Conservation (phyloP, 495 filamentous ascomycete genomes). For the Penicillium atrosanguineum region DNA sequence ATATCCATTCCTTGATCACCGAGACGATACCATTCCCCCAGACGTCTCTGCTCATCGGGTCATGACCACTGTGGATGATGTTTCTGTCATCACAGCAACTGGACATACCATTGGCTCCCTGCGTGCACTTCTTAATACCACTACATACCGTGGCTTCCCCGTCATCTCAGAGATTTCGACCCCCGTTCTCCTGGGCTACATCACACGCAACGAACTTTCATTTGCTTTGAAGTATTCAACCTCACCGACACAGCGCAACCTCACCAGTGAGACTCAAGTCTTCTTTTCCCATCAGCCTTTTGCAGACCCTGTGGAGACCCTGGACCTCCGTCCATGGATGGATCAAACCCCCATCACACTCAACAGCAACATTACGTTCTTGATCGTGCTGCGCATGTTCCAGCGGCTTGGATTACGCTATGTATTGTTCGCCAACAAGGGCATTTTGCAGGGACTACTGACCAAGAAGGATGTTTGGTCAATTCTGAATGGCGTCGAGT, state of each 20-base stretch:
- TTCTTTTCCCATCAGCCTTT: constrained; percentile 81
- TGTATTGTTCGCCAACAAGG: constrained; percentile 80
- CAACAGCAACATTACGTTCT: constrained; percentile 66
- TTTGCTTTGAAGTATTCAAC: constrained; percentile 64
- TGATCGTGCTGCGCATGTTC: constrained; percentile 86
- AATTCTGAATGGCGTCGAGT: constrained; percentile 78
- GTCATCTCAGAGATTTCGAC: constrained; percentile 70
- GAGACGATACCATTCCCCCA: constrained; percentile 76
- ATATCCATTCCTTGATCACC: constrained; percentile 94
- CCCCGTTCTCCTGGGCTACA: constrained; percentile 82
- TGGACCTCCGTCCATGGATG: constrained; percentile 96
- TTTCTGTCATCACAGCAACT: constrained; percentile 77
- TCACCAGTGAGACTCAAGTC: constrained; percentile 71
- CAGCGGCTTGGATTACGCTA: constrained; percentile 90
- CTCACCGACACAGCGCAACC: constrained; percentile 45
- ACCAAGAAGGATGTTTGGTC: constrained; percentile 99
- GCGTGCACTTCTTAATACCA: constrained; percentile 61
- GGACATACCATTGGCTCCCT: constrained; percentile 83
- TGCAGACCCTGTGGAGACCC: constrained; percentile 70
- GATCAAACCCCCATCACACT: constrained; percentile 96
- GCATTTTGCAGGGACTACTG: constrained; percentile 76
- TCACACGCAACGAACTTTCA: constrained; percentile 84
- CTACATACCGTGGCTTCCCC: constrained; percentile 88
- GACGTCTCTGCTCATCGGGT: constrained; percentile 81
- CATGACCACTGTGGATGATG: constrained; percentile 90